Base-by-base conservation (phyloP, 2,329 filamentous ascomycete species). In the Zymoseptoria tritici region DNA sequence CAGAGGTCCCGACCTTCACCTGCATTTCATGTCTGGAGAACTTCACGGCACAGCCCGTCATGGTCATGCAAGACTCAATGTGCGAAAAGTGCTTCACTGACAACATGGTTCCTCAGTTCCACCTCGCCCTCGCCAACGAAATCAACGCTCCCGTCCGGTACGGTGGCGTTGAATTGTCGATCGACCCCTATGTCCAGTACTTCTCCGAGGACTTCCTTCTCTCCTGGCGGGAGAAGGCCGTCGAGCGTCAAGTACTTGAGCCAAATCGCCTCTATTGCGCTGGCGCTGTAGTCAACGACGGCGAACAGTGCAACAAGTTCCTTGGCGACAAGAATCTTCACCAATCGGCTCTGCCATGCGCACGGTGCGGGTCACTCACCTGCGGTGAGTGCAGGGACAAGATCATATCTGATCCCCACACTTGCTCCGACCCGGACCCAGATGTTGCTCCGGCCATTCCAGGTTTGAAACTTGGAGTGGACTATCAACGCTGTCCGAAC, bases 401-500 rank as follows among this genome's bases (percentile, higher is more conserved):
- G 36, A n/a, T 46, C 16, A 7, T 46, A n/a, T 46, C 36, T n/a
- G 36, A 6, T n/a, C 36, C 36, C n/a, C 36, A 16, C 36, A 46
- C 36, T 46, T 46, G 36, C 36, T 16, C 36, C 36, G 2, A 16
- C 13, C 13, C 49, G 19, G 19, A 21, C 19, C 6, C 20, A 53
- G 50, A 46, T 11, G 19, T 9, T 50, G 7, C 13, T 26, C 26
- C n/a, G 24, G 21, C 22, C 24, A n/a, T 54, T 6, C 24, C 26
- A 24, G 53, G 16, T 4, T 2, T 46, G 36, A 21, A 16, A 2
- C 49, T 55, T 13, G 36, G 9, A n/a, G 52, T 42, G 7, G 57
- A 59, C 26, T 59, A 54, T 20, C 57, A 59, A 26, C 42, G 46
- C 21, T 78, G 67, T 42, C 52, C 59, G 8, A 22, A 54, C 20